Percentiles rank a stretch among this genome's conserved stretches.
Conservation (phyloP, 176 grass and related monocot genomes). For the Eleusine indica region DNA sequence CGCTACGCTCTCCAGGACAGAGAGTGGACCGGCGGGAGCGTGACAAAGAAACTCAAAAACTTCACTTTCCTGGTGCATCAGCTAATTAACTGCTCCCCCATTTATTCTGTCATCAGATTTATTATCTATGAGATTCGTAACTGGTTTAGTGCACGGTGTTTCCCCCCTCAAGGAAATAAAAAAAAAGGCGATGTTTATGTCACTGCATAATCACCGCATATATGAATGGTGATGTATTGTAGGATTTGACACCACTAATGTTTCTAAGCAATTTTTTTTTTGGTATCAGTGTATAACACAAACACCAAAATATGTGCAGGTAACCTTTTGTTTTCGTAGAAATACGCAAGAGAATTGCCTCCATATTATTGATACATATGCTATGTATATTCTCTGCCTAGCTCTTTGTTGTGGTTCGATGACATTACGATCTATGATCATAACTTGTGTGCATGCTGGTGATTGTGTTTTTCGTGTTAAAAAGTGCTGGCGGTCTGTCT, state of each 20-base stretch:
- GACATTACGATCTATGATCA: too few species aligned
- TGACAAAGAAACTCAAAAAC: not conserved
- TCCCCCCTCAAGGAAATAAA: too few species aligned
- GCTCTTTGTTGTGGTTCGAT: too few species aligned
- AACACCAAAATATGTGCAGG: not conserved
- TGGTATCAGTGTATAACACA: too few species aligned
- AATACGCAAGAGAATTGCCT: too few species aligned
- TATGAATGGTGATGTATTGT: not conserved
- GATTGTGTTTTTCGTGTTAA: too few species aligned
- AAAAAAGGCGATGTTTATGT: not conserved
- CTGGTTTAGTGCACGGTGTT: not conserved
- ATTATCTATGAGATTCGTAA: not conserved
- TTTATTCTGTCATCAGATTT: not conserved
- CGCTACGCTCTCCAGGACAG: too few species aligned
- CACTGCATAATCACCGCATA: not conserved
- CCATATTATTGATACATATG: too few species aligned
- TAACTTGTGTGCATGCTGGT: too few species aligned
- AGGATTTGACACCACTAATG: not conserved
- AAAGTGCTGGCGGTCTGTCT: too few species aligned
- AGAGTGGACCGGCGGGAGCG: not conserved
- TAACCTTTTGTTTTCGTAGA: too few species aligned
- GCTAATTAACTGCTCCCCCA: not conserved
- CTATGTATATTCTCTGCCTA: too few species aligned
- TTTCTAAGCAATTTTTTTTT: not conserved
- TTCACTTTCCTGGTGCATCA: conserved; percentile 12